Percentiles rank a stretch among this genome's conserved stretches.
phyloP scores from a whole-genome alignment of 2,329 filamentous ascomycete species.

The Allantophomopsis cytisporea region DNA sequence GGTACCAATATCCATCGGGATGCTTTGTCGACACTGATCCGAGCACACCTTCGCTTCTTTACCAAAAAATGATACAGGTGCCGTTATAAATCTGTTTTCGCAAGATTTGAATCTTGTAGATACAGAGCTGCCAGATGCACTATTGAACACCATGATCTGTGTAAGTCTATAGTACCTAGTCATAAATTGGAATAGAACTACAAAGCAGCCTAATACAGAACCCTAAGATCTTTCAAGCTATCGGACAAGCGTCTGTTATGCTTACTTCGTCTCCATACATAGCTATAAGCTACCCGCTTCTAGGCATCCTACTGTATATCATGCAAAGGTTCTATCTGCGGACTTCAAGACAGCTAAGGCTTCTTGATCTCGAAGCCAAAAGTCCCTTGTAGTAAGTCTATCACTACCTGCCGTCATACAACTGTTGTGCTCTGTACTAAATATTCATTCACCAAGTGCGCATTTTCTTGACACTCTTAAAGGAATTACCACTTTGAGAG shows the following conservation, averaged over 20 bases:
- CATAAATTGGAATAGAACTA: too few relatives aligned
- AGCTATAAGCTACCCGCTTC: too few relatives aligned
- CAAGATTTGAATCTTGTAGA: conserved; percentile 21
- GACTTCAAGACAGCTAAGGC: conserved; percentile 30
- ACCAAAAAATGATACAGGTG: conserved; percentile 21
- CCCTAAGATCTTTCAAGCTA: too few relatives aligned
- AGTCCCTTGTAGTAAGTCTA: conserved; percentile 30
- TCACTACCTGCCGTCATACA: too few relatives aligned
- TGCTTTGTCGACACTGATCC: conserved; percentile 5
- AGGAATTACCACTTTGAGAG: conserved; percentile 28
- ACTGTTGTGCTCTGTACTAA: too few relatives aligned
- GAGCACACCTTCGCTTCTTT: conserved; percentile 2
- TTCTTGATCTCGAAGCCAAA: conserved; percentile 27
- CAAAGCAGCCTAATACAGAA: too few relatives aligned
- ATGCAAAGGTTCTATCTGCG: conserved; percentile 29
- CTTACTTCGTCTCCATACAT: too few relatives aligned
- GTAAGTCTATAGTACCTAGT: too few relatives aligned
- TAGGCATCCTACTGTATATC: conserved; percentile 3
- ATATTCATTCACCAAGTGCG: too few relatives aligned
- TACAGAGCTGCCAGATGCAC: conserved; percentile 6
- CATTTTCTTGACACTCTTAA: conserved; percentile 29
- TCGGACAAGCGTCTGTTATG: too few relatives aligned
- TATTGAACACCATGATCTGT: conserved; percentile 3
- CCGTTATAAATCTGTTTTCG: conserved; percentile 30
- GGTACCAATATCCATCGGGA: background rate